A percentile compares a stretch with the other conserved stretches of the same genome.
These are phyloP conservation scores for Cephalotrichum gorgonifer DNA, from an alignment of 2,329 filamentous ascomycete species.

Conservation along the genomic window DNA sequence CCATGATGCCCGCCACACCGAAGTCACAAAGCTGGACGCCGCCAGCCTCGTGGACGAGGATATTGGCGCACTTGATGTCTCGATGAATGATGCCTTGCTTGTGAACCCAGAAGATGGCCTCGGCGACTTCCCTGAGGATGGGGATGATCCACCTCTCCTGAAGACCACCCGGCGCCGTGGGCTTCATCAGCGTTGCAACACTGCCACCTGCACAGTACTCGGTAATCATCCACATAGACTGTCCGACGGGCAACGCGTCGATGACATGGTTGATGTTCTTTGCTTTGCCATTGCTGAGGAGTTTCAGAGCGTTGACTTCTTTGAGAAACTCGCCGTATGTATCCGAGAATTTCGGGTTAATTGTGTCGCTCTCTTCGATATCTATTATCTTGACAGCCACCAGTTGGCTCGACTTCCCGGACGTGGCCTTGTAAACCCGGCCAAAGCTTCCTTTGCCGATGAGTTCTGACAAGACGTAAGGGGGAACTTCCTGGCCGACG, in stretches of 20 bases:
- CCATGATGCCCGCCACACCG: conserved; percentile 53
- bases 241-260: conserved; percentile 52
- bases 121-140: conserved; percentile 36
- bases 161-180: conserved; percentile 34
- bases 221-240: conserved; percentile 58
- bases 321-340: conserved; percentile 41
- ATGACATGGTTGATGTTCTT: conserved; percentile 57
- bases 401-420: conserved; percentile 26
- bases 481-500: conserved; percentile 48
- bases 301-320: conserved; percentile 43
- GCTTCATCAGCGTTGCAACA: conserved; percentile 45
- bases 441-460: conserved; percentile 59
- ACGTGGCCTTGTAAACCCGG: conserved; percentile 50
- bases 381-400: conserved; percentile 68
- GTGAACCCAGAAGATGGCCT: conserved; percentile 39
- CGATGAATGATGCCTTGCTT: conserved; percentile 39
- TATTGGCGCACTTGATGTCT: conserved; percentile 50
- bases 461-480: conserved; percentile 50
- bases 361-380: conserved; percentile 58
- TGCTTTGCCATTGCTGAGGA: conserved; percentile 50
- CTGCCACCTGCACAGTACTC: conserved; percentile 61
- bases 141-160: conserved; percentile 42
- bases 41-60: conserved; percentile 53
- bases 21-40: conserved; percentile 59
- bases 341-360: conserved; percentile 43